Evolutionary conservation across 495 filamentous ascomycete species (phyloP).

Genomic region (Alectoria sarmentosa): DNA sequence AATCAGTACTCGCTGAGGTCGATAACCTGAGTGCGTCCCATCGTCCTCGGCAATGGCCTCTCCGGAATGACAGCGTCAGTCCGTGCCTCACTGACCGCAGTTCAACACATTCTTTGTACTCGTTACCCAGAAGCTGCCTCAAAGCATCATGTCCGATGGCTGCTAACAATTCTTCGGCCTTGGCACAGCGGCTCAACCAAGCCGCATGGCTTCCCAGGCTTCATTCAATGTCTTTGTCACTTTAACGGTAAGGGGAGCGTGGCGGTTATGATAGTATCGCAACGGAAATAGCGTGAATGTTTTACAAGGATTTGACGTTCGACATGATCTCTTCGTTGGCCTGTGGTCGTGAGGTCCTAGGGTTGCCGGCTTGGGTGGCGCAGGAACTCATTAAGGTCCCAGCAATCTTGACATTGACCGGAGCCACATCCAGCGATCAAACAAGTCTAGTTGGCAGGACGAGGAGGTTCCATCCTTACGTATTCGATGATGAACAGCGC

Average conservation of each 20-base stretch:
- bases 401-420: not conserved
- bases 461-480: not conserved
- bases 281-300: not conserved
- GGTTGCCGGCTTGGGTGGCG: not conserved
- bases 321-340: not conserved
- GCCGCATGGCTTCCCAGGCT: not conserved
- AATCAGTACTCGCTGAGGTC: not conserved
- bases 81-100: not conserved
- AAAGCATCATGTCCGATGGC: not conserved
- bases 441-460: not conserved
- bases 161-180: not conserved
- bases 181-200: conserved; percentile 1
- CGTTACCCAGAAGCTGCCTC: not conserved
- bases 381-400: not conserved
- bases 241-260: not conserved
- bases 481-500: not conserved
- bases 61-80: not conserved
- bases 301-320: not conserved
- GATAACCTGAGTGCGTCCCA: not conserved
- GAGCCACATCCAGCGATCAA: not conserved
- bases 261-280: not conserved
- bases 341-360: conserved; percentile 1
- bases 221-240: not conserved
- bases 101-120: not conserved
- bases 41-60: not conserved